Conservation (phyloP, 2,329 filamentous ascomycete genomes). For the Hymenotorrendiella dingleyae region DNA sequence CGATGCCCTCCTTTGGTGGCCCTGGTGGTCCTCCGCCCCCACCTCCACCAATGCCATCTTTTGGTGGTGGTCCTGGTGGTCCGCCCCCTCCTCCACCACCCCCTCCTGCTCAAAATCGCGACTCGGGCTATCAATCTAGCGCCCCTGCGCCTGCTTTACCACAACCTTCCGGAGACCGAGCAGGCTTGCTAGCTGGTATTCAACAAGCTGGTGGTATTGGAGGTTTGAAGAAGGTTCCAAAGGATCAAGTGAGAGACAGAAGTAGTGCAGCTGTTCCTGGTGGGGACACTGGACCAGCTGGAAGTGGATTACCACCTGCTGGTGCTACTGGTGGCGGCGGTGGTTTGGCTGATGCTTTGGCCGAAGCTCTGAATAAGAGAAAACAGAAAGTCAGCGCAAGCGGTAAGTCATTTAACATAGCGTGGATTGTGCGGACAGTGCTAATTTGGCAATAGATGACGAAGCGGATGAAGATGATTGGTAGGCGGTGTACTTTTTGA, state of each 20-base stretch:
- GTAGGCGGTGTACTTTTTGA: constrained; percentile 34
- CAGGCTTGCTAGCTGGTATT: constrained; percentile 65
- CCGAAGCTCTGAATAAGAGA: constrained; percentile 69
- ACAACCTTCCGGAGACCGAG: constrained; percentile 41
- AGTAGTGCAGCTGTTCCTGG: constrained; percentile 59
- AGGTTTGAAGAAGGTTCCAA: constrained; percentile 70
- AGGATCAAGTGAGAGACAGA: constrained; percentile 63
- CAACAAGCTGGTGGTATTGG: constrained; percentile 62
- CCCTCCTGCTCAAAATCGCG: constrained; percentile 48
- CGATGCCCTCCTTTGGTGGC: constrained; percentile 11
- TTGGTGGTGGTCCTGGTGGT: constrained; percentile 34
- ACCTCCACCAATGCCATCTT: constrained; percentile 32
- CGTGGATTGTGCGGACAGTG: constrained; percentile 17
- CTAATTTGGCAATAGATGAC: constrained; percentile 52
- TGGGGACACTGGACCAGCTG: constrained; percentile 43
- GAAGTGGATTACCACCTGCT: constrained; percentile 46
- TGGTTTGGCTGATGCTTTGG: constrained; percentile 76
- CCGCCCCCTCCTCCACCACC: constrained; percentile 44
- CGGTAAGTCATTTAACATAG: constrained; percentile 58
- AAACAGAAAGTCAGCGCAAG: constrained; percentile 93
- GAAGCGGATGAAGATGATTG: constrained; percentile 74
- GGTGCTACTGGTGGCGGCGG: constrained; percentile 49
- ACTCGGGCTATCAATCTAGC: constrained; percentile 51
- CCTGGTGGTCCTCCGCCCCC: constrained; percentile 26
- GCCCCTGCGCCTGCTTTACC: constrained; percentile 45